phyloP scores from a whole-genome alignment of 768 basidiomycete genomes.

The Rhizopogon vinicolor region DNA sequence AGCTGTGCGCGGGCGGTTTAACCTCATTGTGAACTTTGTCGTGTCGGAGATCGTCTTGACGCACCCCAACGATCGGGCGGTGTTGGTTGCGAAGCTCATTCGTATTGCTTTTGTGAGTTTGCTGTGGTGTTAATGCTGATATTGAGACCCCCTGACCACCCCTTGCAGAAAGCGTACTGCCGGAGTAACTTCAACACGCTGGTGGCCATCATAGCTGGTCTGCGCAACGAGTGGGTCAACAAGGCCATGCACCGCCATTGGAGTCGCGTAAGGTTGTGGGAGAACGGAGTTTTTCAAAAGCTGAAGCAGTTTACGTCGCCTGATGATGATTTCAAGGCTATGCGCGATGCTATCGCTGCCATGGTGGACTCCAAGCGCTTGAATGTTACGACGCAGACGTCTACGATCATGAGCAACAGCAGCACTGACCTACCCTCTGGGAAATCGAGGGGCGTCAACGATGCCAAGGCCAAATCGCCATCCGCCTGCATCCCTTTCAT shows the following conservation, averaged over 20 bases:
- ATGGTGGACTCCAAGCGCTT: conserved; percentile 65
- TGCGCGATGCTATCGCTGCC: conserved; percentile 59
- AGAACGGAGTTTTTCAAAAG: conserved; percentile 69
- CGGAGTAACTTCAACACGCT: conserved; percentile 76
- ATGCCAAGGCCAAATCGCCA: conserved; percentile 39
- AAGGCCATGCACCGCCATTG: conserved; percentile 65
- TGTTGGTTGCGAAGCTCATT: conserved; percentile 75
- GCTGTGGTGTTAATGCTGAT: neutral
- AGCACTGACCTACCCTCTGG: conserved; percentile 35
- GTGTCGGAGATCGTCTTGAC: conserved; percentile 79
- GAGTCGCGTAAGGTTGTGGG: conserved; percentile 63
- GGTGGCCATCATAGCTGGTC: conserved; percentile 73
- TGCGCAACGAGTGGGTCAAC: conserved; percentile 65
- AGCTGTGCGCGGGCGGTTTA: conserved; percentile 77
- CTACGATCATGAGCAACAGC: conserved; percentile 46
- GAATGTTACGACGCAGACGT: conserved; percentile 47
- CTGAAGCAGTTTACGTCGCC: conserved; percentile 62
- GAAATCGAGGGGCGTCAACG: conserved; percentile 28
- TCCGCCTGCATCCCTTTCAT: conserved; percentile 60
- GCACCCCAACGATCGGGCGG: conserved; percentile 54
- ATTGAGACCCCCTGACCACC: neutral
- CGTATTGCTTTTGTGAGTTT: conserved; percentile 76
- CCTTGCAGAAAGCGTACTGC: conserved; percentile 68
- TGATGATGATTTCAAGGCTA: conserved; percentile 68
- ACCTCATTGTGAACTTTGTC: conserved; percentile 77